Evolutionary conservation across 495 filamentous ascomycete species (phyloP).

Genomic region (Lepidopterella palustris): DNA sequence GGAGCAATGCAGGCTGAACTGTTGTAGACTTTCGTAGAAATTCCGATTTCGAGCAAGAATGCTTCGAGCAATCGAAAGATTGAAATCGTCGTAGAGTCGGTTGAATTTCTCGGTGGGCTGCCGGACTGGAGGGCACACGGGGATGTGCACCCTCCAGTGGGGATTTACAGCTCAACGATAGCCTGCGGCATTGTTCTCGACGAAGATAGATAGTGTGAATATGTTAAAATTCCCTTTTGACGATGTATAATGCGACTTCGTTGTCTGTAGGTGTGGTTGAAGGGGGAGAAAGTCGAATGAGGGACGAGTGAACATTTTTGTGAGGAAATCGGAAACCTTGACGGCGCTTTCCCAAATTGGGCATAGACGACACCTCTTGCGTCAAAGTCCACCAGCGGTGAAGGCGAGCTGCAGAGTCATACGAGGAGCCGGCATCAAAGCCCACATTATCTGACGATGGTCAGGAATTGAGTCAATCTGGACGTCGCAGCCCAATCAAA

Average conservation of each 20-base stretch:
- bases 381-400: constrained; percentile 10
- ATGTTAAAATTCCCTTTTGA: constrained; percentile 22
- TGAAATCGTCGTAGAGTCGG: constrained; percentile 74
- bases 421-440: constrained; percentile 2
- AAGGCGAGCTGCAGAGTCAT: constrained; percentile 1
- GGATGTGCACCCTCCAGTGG: constrained; percentile 67
- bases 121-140: constrained; percentile 70
- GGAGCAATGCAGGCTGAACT: constrained; percentile 16
- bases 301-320: background rate
- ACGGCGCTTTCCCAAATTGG: background rate
- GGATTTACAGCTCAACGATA: constrained; percentile 90
- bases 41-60: constrained; percentile 11
- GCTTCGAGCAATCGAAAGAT: constrained; percentile 47
- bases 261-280: constrained; percentile 45
- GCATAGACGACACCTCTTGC: constrained; percentile 1
- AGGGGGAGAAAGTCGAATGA: constrained; percentile 13
- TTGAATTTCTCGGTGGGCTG: constrained; percentile 72
- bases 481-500: too few species aligned
- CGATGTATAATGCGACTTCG: constrained; percentile 55
- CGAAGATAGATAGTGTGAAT: constrained; percentile 50
- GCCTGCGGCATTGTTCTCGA: constrained; percentile 82
- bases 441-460: background rate
- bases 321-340: background rate
- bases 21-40: constrained; percentile 10
- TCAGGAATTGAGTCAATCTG: background rate